Evolutionary conservation across 257 asterid species (phyloP).

Genomic region (Hygrophila difformis): DNA sequence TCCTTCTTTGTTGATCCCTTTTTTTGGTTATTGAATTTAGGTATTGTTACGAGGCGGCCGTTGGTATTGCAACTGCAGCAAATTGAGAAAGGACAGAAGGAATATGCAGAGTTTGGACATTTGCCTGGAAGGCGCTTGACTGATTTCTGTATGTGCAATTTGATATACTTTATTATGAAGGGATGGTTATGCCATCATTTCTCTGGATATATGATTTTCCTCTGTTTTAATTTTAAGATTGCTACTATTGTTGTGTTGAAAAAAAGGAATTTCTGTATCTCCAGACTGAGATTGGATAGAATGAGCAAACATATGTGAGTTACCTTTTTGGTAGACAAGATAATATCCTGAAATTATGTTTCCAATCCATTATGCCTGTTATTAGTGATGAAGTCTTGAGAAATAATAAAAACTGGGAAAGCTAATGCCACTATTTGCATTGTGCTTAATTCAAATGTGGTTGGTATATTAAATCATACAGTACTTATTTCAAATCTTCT

Average conservation of each 20-base stretch:
- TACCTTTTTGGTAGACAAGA: too few species aligned
- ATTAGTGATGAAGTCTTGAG: too few species aligned
- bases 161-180: background rate
- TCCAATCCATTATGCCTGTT: too few species aligned
- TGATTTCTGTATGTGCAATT: constrained; percentile 57
- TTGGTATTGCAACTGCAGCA: constrained; percentile 82
- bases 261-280: background rate
- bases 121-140: constrained; percentile 49
- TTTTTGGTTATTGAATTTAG: constrained; percentile 20
- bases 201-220: background rate
- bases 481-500: background rate
- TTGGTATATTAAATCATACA: too few species aligned
- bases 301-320: background rate
- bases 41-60: constrained; percentile 93
- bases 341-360: too few species aligned
- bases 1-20: constrained; percentile 1
- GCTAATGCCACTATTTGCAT: too few species aligned
- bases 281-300: background rate
- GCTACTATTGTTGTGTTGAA: background rate
- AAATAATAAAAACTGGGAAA: too few species aligned
- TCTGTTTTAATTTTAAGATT: constrained; percentile 9
- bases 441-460: too few species aligned
- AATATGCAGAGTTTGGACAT: constrained; percentile 89
- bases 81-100: constrained; percentile 56
- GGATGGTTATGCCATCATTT: constrained; percentile 10